Conservation (phyloP, 495 filamentous ascomycete genomes). For the Penicillium odoratum region DNA sequence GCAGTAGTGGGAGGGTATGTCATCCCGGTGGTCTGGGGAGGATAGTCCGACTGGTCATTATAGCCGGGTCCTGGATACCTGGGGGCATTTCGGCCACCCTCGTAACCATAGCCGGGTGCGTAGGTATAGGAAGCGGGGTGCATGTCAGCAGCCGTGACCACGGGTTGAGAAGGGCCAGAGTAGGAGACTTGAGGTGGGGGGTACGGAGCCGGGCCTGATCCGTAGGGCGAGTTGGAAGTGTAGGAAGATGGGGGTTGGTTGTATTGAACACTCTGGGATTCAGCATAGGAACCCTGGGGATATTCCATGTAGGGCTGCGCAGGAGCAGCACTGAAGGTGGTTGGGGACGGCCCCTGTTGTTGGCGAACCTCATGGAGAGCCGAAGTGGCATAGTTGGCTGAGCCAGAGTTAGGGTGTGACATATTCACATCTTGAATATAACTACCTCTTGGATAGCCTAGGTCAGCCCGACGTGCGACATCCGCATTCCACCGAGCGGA, state of each 20-base stretch:
- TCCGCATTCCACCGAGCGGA: conserved; percentile 79
- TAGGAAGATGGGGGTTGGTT: conserved; percentile 34
- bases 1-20: conserved; percentile 46
- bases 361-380: conserved; percentile 40
- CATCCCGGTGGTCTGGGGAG: conserved; percentile 46
- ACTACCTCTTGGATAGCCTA: conserved; percentile 48
- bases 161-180: conserved; percentile 36
- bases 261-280: conserved; percentile 40
- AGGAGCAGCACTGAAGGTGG: conserved; percentile 42
- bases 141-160: conserved; percentile 39
- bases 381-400: conserved; percentile 37
- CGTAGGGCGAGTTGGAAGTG: conserved; percentile 40
- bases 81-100: conserved; percentile 47
- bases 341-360: conserved; percentile 40
- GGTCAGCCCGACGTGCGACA: conserved; percentile 51
- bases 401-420: conserved; percentile 38
- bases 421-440: conserved; percentile 46
- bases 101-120: conserved; percentile 42
- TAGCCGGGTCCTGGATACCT: conserved; percentile 49
- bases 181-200: conserved; percentile 40
- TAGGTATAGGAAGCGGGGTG: conserved; percentile 46
- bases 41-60: conserved; percentile 47
- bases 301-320: conserved; percentile 39
- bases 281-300: conserved; percentile 35
- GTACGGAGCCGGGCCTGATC: conserved; percentile 38